Percentiles rank a stretch among this genome's conserved stretches.
These are phyloP conservation scores for Botrytis aclada DNA, from an alignment of 2,329 filamentous ascomycete genomes.

Conservation along the genomic window DNA sequence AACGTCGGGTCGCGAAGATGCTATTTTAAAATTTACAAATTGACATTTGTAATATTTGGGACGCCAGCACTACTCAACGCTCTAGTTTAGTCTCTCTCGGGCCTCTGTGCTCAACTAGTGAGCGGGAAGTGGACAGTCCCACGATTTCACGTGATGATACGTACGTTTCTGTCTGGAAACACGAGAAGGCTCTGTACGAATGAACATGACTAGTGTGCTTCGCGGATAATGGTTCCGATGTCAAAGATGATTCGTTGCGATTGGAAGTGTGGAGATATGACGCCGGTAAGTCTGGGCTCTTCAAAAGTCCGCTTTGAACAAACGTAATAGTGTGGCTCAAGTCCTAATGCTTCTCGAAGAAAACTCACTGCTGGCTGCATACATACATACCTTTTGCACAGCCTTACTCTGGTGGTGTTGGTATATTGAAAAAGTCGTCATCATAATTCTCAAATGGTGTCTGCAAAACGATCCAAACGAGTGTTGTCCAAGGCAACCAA, in stretches of 20 bases:
- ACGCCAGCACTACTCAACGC: neutral
- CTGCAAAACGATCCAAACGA: neutral
- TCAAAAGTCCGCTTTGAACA: neutral
- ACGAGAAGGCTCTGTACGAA: too few species aligned
- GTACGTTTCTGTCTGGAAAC: neutral
- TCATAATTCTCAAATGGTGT: neutral
- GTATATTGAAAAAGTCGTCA: neutral
- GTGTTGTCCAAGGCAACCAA: neutral
- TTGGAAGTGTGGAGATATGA: neutral
- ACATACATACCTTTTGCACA: neutral
- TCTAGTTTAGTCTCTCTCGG: neutral
- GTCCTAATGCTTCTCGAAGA: neutral
- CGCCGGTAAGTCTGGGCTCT: neutral
- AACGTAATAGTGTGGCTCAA: neutral
- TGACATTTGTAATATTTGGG: neutral
- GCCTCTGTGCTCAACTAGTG: neutral
- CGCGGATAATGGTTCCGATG: neutral
- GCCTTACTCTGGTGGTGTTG: neutral
- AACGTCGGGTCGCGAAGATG: neutral
- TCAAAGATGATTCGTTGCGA: neutral
- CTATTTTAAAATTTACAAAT: neutral
- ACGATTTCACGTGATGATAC: neutral
- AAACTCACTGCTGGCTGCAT: neutral
- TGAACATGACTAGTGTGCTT: neutral
- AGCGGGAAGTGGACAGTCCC: neutral